phyloP scores from a whole-genome alignment of 129 eudicot species.

The Erigeron canadensis region DNA sequence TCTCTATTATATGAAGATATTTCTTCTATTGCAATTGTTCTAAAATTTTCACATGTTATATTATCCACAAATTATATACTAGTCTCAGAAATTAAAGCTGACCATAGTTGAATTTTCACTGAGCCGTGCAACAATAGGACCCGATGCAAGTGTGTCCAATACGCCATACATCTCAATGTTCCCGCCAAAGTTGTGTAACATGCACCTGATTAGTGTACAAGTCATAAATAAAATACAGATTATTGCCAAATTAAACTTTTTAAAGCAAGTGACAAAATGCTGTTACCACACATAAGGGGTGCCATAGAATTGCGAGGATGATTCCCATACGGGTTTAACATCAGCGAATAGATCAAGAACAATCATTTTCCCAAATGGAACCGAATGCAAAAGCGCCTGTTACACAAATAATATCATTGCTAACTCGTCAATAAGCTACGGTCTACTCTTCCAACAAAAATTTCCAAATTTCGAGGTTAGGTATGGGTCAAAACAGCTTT shows the following conservation, averaged over 20 bases:
- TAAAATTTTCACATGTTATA: neutral
- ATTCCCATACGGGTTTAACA: constrained; percentile 90
- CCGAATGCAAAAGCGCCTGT: constrained; percentile 97
- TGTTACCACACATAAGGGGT: constrained; percentile 90
- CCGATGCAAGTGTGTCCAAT: constrained; percentile 81
- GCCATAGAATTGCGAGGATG: constrained; percentile 93
- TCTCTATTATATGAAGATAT: neutral
- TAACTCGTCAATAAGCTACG: constrained; percentile 6
- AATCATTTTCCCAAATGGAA: constrained; percentile 96
- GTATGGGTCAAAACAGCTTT: neutral
- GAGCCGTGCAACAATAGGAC: constrained; percentile 79
- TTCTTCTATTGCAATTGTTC: neutral
- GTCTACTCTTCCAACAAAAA: neutral
- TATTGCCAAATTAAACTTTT: neutral
- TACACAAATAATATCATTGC: constrained; percentile 6
- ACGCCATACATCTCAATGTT: constrained; percentile 98
- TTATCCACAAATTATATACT: neutral
- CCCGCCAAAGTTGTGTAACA: constrained; percentile 98
- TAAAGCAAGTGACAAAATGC: constrained; percentile 4
- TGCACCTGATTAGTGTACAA: constrained; percentile 66
- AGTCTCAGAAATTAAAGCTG: constrained; percentile 20
- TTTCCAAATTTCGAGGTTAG: neutral
- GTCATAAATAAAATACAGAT: neutral
- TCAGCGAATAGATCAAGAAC: constrained; percentile 99
- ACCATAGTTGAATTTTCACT: constrained; percentile 96